Base-by-base conservation (phyloP, 495 filamentous ascomycete species). In the Rostrohypoxylon terebratum region DNA sequence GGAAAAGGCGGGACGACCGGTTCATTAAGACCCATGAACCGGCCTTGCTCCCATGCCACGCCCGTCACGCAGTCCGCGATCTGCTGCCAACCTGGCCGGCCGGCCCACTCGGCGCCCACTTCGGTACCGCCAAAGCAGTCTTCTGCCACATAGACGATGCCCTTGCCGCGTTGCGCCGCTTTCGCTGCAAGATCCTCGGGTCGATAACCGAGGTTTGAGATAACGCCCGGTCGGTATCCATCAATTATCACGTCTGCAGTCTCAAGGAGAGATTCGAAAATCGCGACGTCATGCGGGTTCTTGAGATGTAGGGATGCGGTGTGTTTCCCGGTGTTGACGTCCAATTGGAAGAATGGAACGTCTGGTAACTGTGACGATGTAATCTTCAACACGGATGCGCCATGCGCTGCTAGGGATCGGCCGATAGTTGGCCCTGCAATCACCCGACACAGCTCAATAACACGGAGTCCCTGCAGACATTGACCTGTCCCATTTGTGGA, bases 1-100 rank as follows among this genome's bases (percentile, higher is more conserved):
- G 92, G 92, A 79, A 93, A 94, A 0, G 91, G 91, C 53, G 92
- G 92, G 0, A 93, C 87, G n/a, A 93, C 87, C 3, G 92, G 91
- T 68, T 89, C 88, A 10, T 85, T 74, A 9, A 88, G 80, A 10
- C 90, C 90, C 90, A 94, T 93, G 78, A 89, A 90, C 48, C 86
- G 65, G 9, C 91, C 91, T 77, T 93, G 92, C 3, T 87, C 88
- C 90, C 90, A 93, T 5, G 91, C 91, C 6, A 93, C 82, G 23
- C 76, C 76, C 58, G 79, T 70, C 73, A 81, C 79, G 58, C 79
- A 83, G 80, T 89, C 87, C 11, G 87, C 85, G 48, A 88, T 88
- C 68, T 89, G 87, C 76, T 89, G 87, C 87, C 87, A 88, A 9
- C 87, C 87, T 18, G 84, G 77, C 14, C 86, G 80, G 44, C 73